A percentile compares a stretch with the other conserved stretches of the same genome.
Evolutionary conservation across 176 grass and related monocot genomes (phyloP).

Genomic region (Cenchrus americanus): DNA sequence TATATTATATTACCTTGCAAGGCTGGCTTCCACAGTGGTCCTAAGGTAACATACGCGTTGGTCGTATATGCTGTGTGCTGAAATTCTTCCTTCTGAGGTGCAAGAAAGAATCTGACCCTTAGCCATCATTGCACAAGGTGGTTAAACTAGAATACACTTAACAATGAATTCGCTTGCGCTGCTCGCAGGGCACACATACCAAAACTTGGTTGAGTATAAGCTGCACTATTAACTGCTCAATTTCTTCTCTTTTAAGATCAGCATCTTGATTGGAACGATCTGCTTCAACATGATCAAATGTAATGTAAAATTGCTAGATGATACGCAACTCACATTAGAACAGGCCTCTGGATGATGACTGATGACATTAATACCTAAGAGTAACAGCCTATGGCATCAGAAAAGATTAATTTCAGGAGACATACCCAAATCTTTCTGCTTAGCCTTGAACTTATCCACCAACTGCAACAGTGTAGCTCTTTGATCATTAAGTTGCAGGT

Average conservation of each 20-base stretch:
- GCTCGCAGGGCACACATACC: constrained; percentile 56
- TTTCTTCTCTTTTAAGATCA: constrained; percentile 89
- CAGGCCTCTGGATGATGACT: background rate
- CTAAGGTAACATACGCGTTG: constrained; percentile 83
- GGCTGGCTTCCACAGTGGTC: constrained; percentile 69
- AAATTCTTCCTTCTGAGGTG: constrained; percentile 92
- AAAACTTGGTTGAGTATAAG: constrained; percentile 75
- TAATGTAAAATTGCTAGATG: background rate
- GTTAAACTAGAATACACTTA: background rate
- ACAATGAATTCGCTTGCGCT: background rate
- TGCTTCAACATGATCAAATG: constrained; percentile 49
- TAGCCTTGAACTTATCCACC: constrained; percentile 77
- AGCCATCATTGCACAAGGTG: constrained; percentile 27
- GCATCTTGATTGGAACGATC: constrained; percentile 48
- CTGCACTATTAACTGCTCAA: constrained; percentile 85
- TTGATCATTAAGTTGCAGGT: constrained; percentile 75
- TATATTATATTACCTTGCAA: constrained; percentile 59
- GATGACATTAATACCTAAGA: constrained; percentile 4
- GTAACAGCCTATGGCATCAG: background rate
- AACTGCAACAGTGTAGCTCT: constrained; percentile 87
- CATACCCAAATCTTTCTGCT: constrained; percentile 70
- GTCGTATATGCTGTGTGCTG: constrained; percentile 95
- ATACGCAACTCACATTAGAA: constrained; percentile 10
- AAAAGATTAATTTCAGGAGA: constrained; percentile 1
- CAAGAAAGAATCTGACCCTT: constrained; percentile 21